Evolutionary conservation across 1,284 basidiomycete species (phyloP).

Genomic region (Puccinia coronata): DNA sequence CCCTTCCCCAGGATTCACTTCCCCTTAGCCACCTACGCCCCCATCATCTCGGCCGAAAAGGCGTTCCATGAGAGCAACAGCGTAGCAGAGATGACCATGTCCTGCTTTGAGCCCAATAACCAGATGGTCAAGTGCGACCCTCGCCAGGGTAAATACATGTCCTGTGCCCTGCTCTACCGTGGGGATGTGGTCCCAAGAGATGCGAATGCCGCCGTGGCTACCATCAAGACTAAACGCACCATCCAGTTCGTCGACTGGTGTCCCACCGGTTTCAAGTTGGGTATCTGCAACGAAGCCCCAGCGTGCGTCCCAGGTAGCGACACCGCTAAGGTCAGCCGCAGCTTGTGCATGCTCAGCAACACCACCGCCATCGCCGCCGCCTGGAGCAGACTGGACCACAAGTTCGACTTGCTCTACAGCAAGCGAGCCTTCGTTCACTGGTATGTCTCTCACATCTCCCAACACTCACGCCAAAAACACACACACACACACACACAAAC

Average conservation of each 20-base stretch:
- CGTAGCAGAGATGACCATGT: slow-evolving; percentile 96
- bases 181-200: slow-evolving; percentile 59
- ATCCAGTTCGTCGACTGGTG: slow-evolving; percentile 61
- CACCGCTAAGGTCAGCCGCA: slow-evolving; percentile 58
- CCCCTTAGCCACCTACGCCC: slow-evolving; percentile 93
- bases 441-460: slow-evolving; percentile 59
- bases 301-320: slow-evolving; percentile 57
- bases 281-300: slow-evolving; percentile 59
- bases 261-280: slow-evolving; percentile 59
- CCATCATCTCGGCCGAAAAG: slow-evolving; percentile 77
- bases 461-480: slow-evolving; percentile 52
- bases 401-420: slow-evolving; percentile 59
- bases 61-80: slow-evolving; percentile 96
- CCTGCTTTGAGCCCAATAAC: slow-evolving; percentile 95
- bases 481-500: too few relatives aligned
- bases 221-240: slow-evolving; percentile 60
- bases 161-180: slow-evolving; percentile 59
- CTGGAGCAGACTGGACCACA: slow-evolving; percentile 58
- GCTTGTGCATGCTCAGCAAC: slow-evolving; percentile 59
- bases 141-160: slow-evolving; percentile 60
- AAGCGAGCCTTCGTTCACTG: slow-evolving; percentile 81
- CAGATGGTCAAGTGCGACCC: slow-evolving; percentile 74
- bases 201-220: slow-evolving; percentile 58
- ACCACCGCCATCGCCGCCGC: slow-evolving; percentile 59
- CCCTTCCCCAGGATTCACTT: slow-evolving; percentile 86